These are phyloP conservation scores for Orbilia blumenaviensis DNA, from an alignment of 2,329 filamentous ascomycete species.

Conservation along the genomic window DNA sequence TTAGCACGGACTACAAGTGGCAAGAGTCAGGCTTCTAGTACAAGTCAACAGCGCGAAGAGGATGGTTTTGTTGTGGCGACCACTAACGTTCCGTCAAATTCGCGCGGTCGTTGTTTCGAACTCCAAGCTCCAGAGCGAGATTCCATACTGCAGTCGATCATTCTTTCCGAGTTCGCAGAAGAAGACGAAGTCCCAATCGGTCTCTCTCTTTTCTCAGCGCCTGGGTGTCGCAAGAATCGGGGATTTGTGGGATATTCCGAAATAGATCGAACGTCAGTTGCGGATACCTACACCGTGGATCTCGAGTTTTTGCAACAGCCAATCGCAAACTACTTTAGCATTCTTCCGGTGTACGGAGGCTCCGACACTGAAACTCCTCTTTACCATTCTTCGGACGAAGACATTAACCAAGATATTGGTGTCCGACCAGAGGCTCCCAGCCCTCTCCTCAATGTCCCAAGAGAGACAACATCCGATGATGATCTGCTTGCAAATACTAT, in stretches of 20 bases:
- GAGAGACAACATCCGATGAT: background rate
- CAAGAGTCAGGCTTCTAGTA: background rate
- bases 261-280: background rate
- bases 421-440: constrained; percentile 3
- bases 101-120: constrained; percentile 23
- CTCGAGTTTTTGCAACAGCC: background rate
- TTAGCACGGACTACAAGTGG: background rate
- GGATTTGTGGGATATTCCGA: constrained; percentile 22
- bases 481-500: background rate
- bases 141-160: constrained; percentile 7
- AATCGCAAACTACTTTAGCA: constrained; percentile 9
- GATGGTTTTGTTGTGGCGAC: background rate
- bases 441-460: background rate
- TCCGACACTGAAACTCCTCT: background rate
- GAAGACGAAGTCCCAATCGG: constrained; percentile 22
- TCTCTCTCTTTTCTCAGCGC: constrained; percentile 1
- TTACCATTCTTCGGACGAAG: background rate
- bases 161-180: background rate
- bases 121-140: constrained; percentile 13
- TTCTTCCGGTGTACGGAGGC: constrained; percentile 7
- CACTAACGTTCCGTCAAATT: background rate
- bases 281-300: background rate
- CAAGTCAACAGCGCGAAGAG: background rate
- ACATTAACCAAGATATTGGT: constrained; percentile 12
- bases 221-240: constrained; percentile 2